Evolutionary conservation across 495 filamentous ascomycete genomes (phyloP), one percentile per base, ranked within the genome.

Genomic region (Neurospora intermedia): DNA sequence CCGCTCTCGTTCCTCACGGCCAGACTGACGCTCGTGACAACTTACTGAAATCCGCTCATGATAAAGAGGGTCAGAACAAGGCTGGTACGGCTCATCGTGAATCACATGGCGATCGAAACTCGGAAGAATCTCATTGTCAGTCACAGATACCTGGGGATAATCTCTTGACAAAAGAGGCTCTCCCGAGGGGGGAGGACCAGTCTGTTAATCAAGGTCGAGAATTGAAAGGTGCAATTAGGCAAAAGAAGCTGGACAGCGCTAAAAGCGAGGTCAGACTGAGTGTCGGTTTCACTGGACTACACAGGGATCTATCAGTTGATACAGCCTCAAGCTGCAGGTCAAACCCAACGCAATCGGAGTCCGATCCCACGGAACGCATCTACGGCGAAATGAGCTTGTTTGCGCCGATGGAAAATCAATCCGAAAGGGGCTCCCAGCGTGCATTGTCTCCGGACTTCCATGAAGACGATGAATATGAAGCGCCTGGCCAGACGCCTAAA

Each of bases 301-400:
- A 70, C 35, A 76, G 80, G 45, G 76, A 73, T 23, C 69, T 76
- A 20, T 84, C 82, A 6, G 76, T 76, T n/a, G 83, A 85, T 45
- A 84, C 84, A 16, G 66, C 77, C 31, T 76, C 75, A 31, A 77
- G 79, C 70, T 85, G 84, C 69, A 75, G 78, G 40, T 76, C 78
- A n/a, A 85, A 82, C 74, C 74, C 78, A 48, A 78, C 79, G 35
- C 80, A 82, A 41, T 88, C 87, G 27, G 86, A 88, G 59, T 79
- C 78, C n/a, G 87, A 88, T 74, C 87, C 87, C 7, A 84, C 83
- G 27, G 87, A 87, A 72, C 84, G 87, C 20, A 88, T 88, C 27
- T 80, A 86, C 48, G 84, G 81, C 18, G 87, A 88, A 74, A 83
- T 86, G 76, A 83, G 82, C 43, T 82, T 88, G 3, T 88, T 88